phyloP scores from a whole-genome alignment of 495 filamentous ascomycete species.

The Pyronema omphalodes region DNA sequence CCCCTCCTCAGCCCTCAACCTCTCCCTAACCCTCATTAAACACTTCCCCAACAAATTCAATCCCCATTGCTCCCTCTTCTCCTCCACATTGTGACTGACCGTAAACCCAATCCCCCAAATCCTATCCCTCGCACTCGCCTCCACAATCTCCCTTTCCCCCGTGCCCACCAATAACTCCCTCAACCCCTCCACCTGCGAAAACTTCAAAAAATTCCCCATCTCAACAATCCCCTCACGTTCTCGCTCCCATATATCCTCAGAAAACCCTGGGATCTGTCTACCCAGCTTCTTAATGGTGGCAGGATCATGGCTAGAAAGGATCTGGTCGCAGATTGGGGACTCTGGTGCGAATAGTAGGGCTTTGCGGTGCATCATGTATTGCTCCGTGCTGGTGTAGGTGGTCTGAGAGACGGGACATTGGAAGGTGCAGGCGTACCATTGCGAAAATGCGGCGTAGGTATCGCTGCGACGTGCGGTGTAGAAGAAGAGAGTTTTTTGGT shows the following conservation, averaged over 20 bases:
- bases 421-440: slow-evolving; percentile 27
- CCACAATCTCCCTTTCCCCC: slow-evolving; percentile 41
- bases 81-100: slow-evolving; percentile 29
- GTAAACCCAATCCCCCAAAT: slow-evolving; percentile 51
- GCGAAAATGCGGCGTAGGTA: slow-evolving; percentile 25
- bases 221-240: slow-evolving; percentile 39
- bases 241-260: slow-evolving; percentile 34
- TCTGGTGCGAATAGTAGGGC: slow-evolving; percentile 35
- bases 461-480: slow-evolving; percentile 27
- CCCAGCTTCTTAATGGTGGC: slow-evolving; percentile 37
- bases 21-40: slow-evolving; percentile 14
- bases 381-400: slow-evolving; percentile 1
- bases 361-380: slow-evolving; percentile 48
- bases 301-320: slow-evolving; percentile 30
- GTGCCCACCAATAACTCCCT: slow-evolving; percentile 35
- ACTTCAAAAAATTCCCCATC: slow-evolving; percentile 42
- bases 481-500: slow-evolving; percentile 8
- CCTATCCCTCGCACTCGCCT: slow-evolving; percentile 41
- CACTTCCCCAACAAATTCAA: slow-evolving; percentile 49
- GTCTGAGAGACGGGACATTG: slow-evolving; percentile 4
- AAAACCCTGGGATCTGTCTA: slow-evolving; percentile 36
- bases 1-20: slow-evolving; percentile 9
- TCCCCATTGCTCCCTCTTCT: slow-evolving; percentile 38
- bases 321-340: slow-evolving; percentile 24
- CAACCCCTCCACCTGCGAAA: slow-evolving; percentile 30